Conservation (phyloP, 805 yeast species). For the Vanderwaltozyma polyspora region DNA sequence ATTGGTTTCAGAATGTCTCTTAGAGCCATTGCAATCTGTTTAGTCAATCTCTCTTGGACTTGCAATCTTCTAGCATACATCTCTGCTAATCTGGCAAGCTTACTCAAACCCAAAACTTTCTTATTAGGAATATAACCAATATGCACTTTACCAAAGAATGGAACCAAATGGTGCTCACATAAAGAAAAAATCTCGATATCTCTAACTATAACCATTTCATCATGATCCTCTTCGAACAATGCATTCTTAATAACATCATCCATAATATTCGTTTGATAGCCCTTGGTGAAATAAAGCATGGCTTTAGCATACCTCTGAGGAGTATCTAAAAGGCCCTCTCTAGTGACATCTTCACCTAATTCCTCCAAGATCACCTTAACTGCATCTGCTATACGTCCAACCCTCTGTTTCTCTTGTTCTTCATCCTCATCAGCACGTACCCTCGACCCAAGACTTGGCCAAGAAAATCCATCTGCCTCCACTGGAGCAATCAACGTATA, state of each 20-base stretch:
- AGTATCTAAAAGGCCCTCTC: conserved; percentile 88
- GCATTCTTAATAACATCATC: conserved; percentile 84
- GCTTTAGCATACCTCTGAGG: conserved; percentile 96
- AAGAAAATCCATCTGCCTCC: conserved; percentile 82
- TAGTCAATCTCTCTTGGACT: conserved; percentile 95
- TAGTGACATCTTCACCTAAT: conserved; percentile 77
- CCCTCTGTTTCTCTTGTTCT: conserved; percentile 56
- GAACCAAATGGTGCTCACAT: conserved; percentile 97
- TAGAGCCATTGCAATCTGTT: conserved; percentile 94
- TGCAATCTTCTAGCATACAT: conserved; percentile 93
- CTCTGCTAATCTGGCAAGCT: conserved; percentile 90
- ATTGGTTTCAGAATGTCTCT: conserved; percentile 84
- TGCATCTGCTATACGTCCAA: conserved; percentile 71
- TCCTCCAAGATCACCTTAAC: conserved; percentile 63
- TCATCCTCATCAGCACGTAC: conserved; percentile 56
- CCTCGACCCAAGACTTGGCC: conserved; percentile 88
- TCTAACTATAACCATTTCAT: conserved; percentile 96
- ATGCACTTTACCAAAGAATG: conserved; percentile 93
- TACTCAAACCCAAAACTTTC: conserved; percentile 82
- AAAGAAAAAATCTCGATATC: conserved; percentile 87
- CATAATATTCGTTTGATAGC: conserved; percentile 87
- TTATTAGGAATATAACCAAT: conserved; percentile 97
- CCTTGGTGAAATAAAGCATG: conserved; percentile 89
- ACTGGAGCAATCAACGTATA: conserved; percentile 76
- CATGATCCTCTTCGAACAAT: conserved; percentile 95